phyloP scores from a whole-genome alignment of 2,329 filamentous ascomycete genomes.

The Pseudogymnoascus sp. region DNA sequence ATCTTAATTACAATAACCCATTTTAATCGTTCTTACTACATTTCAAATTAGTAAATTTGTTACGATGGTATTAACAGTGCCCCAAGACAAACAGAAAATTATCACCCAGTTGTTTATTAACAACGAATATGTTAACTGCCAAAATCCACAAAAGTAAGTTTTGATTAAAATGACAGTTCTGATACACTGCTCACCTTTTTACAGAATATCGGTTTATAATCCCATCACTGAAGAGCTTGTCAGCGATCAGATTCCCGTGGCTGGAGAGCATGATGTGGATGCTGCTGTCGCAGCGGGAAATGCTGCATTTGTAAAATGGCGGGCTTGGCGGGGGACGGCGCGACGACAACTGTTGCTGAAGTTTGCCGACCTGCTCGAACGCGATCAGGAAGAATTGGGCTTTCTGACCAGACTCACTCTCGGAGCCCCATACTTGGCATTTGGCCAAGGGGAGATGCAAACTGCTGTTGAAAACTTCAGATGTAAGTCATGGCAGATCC shows the following conservation, averaged over 20 bases:
- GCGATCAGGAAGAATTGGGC: slow-evolving; percentile 32
- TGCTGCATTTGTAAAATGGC: slow-evolving; percentile 41
- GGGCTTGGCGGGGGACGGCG: slow-evolving; percentile 15
- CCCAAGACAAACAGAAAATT: slow-evolving; percentile 15
- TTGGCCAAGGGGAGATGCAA: slow-evolving; percentile 39
- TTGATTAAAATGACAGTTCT: slow-evolving; percentile 16
- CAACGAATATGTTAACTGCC: slow-evolving; percentile 33
- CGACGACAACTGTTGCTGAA: slow-evolving; percentile 16
- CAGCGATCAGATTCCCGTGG: slow-evolving; percentile 36
- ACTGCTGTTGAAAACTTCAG: slow-evolving; percentile 24
- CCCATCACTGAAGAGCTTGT: not conserved
- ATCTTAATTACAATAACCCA: not conserved
- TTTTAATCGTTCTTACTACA: not conserved
- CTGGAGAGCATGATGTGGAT: slow-evolving; percentile 34
- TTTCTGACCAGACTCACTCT: slow-evolving; percentile 40
- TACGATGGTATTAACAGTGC: not conserved
- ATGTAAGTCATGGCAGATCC: slow-evolving; percentile 22
- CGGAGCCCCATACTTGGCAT: slow-evolving; percentile 38
- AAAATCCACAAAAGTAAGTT: slow-evolving; percentile 32
- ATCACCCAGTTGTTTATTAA: slow-evolving; percentile 41
- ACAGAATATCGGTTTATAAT: slow-evolving; percentile 40
- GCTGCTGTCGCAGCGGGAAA: slow-evolving; percentile 39
- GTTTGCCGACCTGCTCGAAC: slow-evolving; percentile 39
- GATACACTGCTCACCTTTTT: slow-evolving; percentile 14
- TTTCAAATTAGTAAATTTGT: not conserved